Base-by-base conservation (phyloP, 441 rosid genomes). In the Monsonia emarginata region DNA sequence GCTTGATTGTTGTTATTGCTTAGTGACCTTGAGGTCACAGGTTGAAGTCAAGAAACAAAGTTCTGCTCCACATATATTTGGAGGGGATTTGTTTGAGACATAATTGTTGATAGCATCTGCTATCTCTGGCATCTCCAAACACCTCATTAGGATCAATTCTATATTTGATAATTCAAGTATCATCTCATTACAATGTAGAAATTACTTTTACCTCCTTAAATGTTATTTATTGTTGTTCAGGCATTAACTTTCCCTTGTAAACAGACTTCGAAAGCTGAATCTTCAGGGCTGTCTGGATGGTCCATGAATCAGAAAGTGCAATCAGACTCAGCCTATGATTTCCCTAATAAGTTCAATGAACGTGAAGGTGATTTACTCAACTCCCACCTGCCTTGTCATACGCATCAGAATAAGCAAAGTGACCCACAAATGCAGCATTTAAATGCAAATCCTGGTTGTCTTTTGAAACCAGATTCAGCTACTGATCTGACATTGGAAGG, bases 301-400 rank as follows among this genome's bases (percentile, higher is more conserved):
- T 64, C 69, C 38, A 38, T 62, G 65, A 82, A 83, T 72, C 80
- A 48, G 69, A 80, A 81, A 69, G 71, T 81, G 63, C 80, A 68
- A 69, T 65, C 83, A 63, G 76, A 83, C 72, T 50, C 71, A 40
- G 57, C 67, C 36, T 75, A 64, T 67, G 79, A 79, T 74, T 61
- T 52, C 69, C 40, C 81, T 18, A 16, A 46, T 65, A 76, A 71
- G 65, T 75, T 71, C 67, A 65, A 65, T 40, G 86, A 82, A 61
- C 77, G 74, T 67, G 73, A 73, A 78, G 78, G 70, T 74, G 78
- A 60, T 77, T 63, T 64, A 34, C 65, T 71, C 56, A 36, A 58
- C 66, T 67, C 65, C 7, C 40, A 65, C 56, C 70, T 63, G 70
- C 76, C 70, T 69, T 64, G 52, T 36, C 57, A 54, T 50, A 38